phyloP scores from a whole-genome alignment of 176 grass and related monocot genomes.

The Phragmites australis region DNA sequence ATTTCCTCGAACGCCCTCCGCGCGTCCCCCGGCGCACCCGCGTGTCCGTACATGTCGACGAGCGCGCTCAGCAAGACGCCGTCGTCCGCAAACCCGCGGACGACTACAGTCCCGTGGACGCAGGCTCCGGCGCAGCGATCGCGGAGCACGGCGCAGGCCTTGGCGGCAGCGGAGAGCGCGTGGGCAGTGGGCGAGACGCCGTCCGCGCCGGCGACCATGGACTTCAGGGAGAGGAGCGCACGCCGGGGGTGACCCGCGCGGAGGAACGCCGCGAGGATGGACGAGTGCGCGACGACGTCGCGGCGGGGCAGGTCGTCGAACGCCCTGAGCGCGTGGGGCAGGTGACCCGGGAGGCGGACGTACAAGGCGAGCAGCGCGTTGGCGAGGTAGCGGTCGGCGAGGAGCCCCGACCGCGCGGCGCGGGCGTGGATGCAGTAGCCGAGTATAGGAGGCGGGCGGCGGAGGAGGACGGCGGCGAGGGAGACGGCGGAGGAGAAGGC shows the following conservation, averaged over 20 bases:
- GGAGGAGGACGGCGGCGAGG: slow-evolving; percentile 43
- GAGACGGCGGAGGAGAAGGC: slow-evolving; percentile 36
- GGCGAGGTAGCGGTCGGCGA: slow-evolving; percentile 46
- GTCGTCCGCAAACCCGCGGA: slow-evolving; percentile 48
- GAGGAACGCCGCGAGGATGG: slow-evolving; percentile 70
- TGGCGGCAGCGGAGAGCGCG: slow-evolving; percentile 69
- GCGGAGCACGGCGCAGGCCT: slow-evolving; percentile 67
- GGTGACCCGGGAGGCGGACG: slow-evolving; percentile 59
- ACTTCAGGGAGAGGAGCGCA: slow-evolving; percentile 53
- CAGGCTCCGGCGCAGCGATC: slow-evolving; percentile 58
- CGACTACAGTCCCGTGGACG: slow-evolving; percentile 61
- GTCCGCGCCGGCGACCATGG: slow-evolving; percentile 49
- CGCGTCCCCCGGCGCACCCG: slow-evolving; percentile 35
- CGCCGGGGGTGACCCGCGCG: slow-evolving; percentile 47
- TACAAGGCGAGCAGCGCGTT: slow-evolving; percentile 67
- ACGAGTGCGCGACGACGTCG: slow-evolving; percentile 83
- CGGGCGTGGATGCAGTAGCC: slow-evolving; percentile 39
- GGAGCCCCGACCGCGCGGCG: slow-evolving; percentile 32
- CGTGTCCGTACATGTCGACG: slow-evolving; percentile 72
- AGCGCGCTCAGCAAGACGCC: slow-evolving; percentile 66
- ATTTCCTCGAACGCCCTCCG: slow-evolving; percentile 68
- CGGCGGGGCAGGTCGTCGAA: slow-evolving; percentile 72
- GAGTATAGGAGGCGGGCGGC: slow-evolving; percentile 33
- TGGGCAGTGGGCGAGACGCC: slow-evolving; percentile 67
- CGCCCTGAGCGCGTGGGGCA: slow-evolving; percentile 50